phyloP scores from a whole-genome alignment of 2,329 filamentous ascomycete species.

The Blumeria graminis region DNA sequence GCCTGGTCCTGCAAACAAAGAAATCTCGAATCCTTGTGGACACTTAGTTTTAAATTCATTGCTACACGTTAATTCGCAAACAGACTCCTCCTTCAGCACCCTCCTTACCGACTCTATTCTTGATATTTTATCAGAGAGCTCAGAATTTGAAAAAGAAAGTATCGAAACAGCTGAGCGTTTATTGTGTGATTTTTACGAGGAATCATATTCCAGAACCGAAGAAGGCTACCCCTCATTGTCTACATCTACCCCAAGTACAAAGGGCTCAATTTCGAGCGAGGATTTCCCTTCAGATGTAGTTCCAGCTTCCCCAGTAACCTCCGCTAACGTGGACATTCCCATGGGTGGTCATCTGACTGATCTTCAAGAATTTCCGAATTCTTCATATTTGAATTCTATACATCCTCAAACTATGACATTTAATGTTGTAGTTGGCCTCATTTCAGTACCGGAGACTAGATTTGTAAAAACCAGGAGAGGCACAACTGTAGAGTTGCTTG shows the following conservation, averaged over 20 bases:
- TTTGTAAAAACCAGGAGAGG: constrained; percentile 44
- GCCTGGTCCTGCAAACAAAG: constrained; percentile 13
- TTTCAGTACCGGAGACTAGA: constrained; percentile 43
- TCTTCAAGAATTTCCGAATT: constrained; percentile 45
- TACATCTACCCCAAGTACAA: background rate
- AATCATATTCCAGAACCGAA: constrained; percentile 50
- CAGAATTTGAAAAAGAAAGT: no score
- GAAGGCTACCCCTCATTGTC: constrained; percentile 15
- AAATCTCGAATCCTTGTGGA: no score
- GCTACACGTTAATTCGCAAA: no score
- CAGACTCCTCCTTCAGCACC: no score
- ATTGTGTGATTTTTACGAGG: constrained; percentile 47
- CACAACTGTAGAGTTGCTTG: constrained; percentile 38
- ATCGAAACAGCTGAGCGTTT: constrained; percentile 6
- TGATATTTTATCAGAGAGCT: no score
- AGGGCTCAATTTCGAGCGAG: no score
- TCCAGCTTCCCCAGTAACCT: no score
- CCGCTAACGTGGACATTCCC: constrained; percentile 9
- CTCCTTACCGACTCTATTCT: no score
- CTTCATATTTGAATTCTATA: constrained; percentile 38
- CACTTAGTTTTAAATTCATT: no score
- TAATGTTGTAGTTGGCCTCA: constrained; percentile 58
- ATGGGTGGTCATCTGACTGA: constrained; percentile 26
- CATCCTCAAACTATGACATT: constrained; percentile 61
- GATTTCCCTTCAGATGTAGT: no score